A percentile compares a stretch with the other conserved stretches of the same genome.
phyloP scores from a whole-genome alignment of 805 yeast genomes.

The Tetrapisispora nanseiensis region DNA sequence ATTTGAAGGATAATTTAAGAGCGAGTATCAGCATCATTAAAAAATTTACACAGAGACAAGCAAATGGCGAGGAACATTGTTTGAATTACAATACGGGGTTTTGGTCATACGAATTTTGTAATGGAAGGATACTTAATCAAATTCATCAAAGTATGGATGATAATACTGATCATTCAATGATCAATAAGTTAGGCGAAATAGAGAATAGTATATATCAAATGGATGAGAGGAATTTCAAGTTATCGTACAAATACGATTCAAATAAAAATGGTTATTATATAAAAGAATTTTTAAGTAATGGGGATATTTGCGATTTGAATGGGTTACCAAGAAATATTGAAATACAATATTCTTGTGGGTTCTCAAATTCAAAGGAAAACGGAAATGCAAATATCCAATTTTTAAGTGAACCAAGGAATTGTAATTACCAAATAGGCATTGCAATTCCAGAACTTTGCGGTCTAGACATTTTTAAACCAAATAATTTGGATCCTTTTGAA shows the following conservation, averaged over 20 bases:
- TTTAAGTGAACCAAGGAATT: conserved; percentile 39
- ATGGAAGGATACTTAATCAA: conserved; percentile 41
- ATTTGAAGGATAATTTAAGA: conserved; percentile 10
- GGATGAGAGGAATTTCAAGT: conserved; percentile 17
- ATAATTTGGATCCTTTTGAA: neutral
- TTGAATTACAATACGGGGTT: conserved; percentile 31
- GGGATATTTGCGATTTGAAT: conserved; percentile 53
- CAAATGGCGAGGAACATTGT: conserved; percentile 13
- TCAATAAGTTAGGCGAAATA: conserved; percentile 31
- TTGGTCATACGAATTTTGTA: conserved; percentile 47
- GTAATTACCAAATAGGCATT: conserved; percentile 43
- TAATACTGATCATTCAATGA: conserved; percentile 6
- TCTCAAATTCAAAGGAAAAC: neutral
- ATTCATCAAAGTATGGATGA: conserved; percentile 30
- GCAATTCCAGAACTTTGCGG: conserved; percentile 41
- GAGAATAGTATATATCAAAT: conserved; percentile 20
- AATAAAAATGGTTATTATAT: conserved; percentile 26
- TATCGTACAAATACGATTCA: conserved; percentile 14
- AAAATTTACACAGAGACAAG: conserved; percentile 5
- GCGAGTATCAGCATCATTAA: conserved; percentile 12
- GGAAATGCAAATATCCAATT: conserved; percentile 13
- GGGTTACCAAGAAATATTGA: conserved; percentile 43
- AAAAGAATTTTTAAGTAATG: conserved; percentile 34
- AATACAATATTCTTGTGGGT: conserved; percentile 45
- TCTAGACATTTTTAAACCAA: conserved; percentile 16